Evolutionary conservation across 805 yeast species (phyloP), one percentile per base, ranked within the genome.

Genomic region (Candida insectalens): DNA sequence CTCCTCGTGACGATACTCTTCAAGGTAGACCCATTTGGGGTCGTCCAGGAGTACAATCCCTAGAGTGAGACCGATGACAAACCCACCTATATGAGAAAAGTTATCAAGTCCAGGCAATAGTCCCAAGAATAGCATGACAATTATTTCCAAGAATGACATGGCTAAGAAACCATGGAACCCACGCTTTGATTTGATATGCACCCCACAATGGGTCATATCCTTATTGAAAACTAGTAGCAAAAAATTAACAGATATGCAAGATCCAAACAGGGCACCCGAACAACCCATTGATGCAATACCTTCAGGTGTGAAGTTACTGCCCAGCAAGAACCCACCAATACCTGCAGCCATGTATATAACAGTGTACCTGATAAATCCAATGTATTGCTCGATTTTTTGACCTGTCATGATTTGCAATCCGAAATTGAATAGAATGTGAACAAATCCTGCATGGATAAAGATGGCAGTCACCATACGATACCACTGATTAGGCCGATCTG

Each of bases 1-100:
- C 14, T 29, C 14, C 8, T 29, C 23, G 16, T 18, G 19, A n/a
- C n/a, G n/a, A n/a, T 9, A 29, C 12, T 29, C 31, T 13, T 21
- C 23, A 13, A 17, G 6, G 23, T 46, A 53, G 27, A 54, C 45
- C 37, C 67, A 70, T 13, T 62, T 57, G 1, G 88, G 88, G 40
- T 74, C 77, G 26, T 71, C 63, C 26, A 80, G 46, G 8, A 77
- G 40, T 1, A 67, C 55, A 0, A 74, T 45, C 1, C 79, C 72
- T 22, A 64, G 42, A 19, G 72, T 48, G 1, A 74, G 25, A 0
- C 88, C 88, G 55, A 73, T 57, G 17, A 74, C 68, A 55, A 79
- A 77, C 5, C 88, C 88, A 8, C 88, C 88, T 43, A 80, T 69
- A 51, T 80, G 87, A 28, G 81, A 67, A 47, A 80, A 80, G 49